Evolutionary conservation across 148 eudicot genomes (phyloP).

Genomic region (Suaeda aralocaspica): DNA sequence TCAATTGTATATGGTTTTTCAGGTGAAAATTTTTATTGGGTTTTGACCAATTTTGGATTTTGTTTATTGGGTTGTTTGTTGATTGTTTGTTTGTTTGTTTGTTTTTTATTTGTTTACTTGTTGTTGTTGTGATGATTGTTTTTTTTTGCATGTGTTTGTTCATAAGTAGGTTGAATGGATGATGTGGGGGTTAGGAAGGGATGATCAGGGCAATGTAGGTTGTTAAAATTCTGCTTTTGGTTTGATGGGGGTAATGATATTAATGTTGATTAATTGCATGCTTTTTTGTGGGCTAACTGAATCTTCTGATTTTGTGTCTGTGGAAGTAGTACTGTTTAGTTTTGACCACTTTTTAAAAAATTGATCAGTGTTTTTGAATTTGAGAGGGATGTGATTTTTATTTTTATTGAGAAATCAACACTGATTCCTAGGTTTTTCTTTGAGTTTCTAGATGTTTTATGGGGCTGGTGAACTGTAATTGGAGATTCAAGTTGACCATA

Average conservation of each 20-base stretch:
- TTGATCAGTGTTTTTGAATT: constrained; percentile 18
- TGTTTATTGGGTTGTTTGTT: not conserved
- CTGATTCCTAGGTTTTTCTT: not conserved
- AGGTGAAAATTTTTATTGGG: not conserved
- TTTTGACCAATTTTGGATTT: constrained; percentile 19
- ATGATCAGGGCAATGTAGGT: constrained; percentile 20
- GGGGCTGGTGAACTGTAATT: not conserved
- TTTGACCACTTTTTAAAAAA: not conserved
- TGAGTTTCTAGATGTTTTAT: not conserved
- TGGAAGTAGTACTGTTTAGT: not conserved
- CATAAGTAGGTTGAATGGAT: not conserved
- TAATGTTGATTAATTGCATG: constrained; percentile 25
- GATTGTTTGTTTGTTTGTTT: constrained; percentile 22
- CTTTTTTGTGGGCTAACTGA: constrained; percentile 4
- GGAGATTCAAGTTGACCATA: not conserved
- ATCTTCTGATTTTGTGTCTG: not conserved
- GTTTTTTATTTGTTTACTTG: not conserved
- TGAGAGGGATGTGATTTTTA: not conserved
- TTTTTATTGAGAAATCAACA: not conserved
- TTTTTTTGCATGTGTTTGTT: constrained; percentile 27
- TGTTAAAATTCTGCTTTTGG: constrained; percentile 13
- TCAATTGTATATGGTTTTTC: not conserved
- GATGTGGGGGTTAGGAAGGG: constrained; percentile 4
- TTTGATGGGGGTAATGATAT: constrained; percentile 11
- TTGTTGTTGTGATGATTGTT: constrained; percentile 19